Conservation (phyloP, 257 asterid genomes). For the Osmanthus fragrans region DNA sequence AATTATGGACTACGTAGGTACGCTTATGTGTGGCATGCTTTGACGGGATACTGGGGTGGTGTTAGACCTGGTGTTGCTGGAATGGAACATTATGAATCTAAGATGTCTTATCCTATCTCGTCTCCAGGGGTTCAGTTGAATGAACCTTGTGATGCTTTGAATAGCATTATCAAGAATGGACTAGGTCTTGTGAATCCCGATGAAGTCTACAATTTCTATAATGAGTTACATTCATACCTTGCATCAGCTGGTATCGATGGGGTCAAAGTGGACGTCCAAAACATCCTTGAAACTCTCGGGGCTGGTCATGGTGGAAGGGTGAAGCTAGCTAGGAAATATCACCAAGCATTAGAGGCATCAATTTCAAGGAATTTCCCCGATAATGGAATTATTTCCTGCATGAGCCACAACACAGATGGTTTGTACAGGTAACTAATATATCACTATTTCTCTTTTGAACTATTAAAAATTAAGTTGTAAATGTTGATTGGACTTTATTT, state of each 20-base stretch:
- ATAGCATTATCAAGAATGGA: constrained; percentile 62
- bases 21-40: constrained; percentile 84
- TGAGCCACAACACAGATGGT: constrained; percentile 92
- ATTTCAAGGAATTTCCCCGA: constrained; percentile 70
- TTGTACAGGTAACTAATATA: constrained; percentile 60
- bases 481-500: not conserved
- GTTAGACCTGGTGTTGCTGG: constrained; percentile 60
- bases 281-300: constrained; percentile 84
- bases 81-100: constrained; percentile 72
- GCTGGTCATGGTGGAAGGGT: constrained; percentile 91
- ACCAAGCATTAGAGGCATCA: constrained; percentile 86
- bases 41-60: constrained; percentile 92
- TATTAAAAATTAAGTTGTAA: not conserved
- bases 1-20: constrained; percentile 35
- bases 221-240: constrained; percentile 75
- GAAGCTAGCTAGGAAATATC: constrained; percentile 75
- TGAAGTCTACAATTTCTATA: constrained; percentile 62
- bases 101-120: constrained; percentile 61
- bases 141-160: constrained; percentile 61
- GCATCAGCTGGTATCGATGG: constrained; percentile 83
- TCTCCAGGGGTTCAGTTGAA: constrained; percentile 73
- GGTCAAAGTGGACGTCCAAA: constrained; percentile 84
- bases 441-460: not conserved
- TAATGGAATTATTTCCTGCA: constrained; percentile 90
- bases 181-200: constrained; percentile 90